phyloP scores from a whole-genome alignment of 805 yeast genomes.

The Pichia eremophila region DNA sequence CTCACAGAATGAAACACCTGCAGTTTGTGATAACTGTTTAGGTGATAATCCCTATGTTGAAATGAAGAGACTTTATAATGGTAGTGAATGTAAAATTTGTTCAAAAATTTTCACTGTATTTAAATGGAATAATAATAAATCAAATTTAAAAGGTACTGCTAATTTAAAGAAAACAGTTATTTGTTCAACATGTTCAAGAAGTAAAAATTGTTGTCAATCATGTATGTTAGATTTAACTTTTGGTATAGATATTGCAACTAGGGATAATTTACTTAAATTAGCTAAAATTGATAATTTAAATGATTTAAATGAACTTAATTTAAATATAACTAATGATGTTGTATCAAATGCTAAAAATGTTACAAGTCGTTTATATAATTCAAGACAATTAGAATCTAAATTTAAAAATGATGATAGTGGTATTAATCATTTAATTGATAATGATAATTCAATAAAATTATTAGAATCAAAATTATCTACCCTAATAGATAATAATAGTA shows the following conservation, averaged over 20 bases:
- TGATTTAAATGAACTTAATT: not conserved
- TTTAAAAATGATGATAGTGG: slow-evolving; percentile 13
- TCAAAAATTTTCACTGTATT: slow-evolving; percentile 77
- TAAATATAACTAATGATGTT: slow-evolving; percentile 19
- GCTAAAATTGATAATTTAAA: slow-evolving; percentile 37
- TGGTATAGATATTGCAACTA: slow-evolving; percentile 66
- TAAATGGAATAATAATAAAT: slow-evolving; percentile 41
- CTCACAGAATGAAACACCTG: slow-evolving; percentile 33
- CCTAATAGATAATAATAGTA: slow-evolving; percentile 6
- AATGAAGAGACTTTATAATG: slow-evolving; percentile 59
- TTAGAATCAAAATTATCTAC: slow-evolving; percentile 7
- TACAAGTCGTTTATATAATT: slow-evolving; percentile 45
- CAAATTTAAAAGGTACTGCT: slow-evolving; percentile 21
- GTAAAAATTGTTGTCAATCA: slow-evolving; percentile 76
- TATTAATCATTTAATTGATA: slow-evolving; percentile 4
- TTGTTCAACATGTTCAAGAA: slow-evolving; percentile 72
- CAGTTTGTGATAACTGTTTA: slow-evolving; percentile 65
- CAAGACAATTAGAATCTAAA: slow-evolving; percentile 34
- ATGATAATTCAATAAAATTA: slow-evolving; percentile 2
- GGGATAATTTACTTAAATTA: slow-evolving; percentile 75
- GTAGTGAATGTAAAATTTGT: slow-evolving; percentile 80
- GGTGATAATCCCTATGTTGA: slow-evolving; percentile 61
- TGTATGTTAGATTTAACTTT: slow-evolving; percentile 78
- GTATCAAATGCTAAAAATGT: slow-evolving; percentile 36
- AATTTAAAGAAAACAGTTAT: slow-evolving; percentile 54